Percentiles rank a stretch among this genome's conserved stretches.
Evolutionary conservation across 2,329 filamentous ascomycete genomes (phyloP).

Genomic region (Cryphonectria radicalis): DNA sequence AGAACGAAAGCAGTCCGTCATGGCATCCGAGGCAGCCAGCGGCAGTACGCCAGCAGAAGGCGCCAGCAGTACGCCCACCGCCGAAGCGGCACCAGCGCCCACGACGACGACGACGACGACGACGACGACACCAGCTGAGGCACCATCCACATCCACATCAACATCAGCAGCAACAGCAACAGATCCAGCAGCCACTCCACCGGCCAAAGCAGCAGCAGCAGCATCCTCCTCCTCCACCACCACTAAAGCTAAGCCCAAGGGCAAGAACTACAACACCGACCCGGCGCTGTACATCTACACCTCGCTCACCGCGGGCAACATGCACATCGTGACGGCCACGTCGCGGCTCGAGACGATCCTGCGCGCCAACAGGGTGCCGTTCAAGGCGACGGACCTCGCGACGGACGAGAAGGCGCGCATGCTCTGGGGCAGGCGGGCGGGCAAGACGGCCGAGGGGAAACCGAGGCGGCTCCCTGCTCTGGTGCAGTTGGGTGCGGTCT

Average conservation of each 20-base stretch:
- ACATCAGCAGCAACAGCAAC: slow-evolving; percentile 3
- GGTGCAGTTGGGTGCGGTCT: slow-evolving; percentile 82
- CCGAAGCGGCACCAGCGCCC: slow-evolving; percentile 9
- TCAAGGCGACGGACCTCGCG: slow-evolving; percentile 88
- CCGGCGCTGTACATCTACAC: slow-evolving; percentile 91
- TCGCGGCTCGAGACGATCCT: slow-evolving; percentile 95
- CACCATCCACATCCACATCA: neutral
- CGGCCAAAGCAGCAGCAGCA: slow-evolving; percentile 11
- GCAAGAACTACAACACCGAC: slow-evolving; percentile 59
- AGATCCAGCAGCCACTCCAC: neutral
- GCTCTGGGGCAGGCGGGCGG: slow-evolving; percentile 83
- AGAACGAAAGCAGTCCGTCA: slow-evolving; percentile 8
- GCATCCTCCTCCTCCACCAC: slow-evolving; percentile 15
- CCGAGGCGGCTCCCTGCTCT: slow-evolving; percentile 82
- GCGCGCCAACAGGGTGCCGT: slow-evolving; percentile 90
- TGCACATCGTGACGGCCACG: slow-evolving; percentile 94
- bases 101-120: neutral
- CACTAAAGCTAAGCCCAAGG: slow-evolving; percentile 30
- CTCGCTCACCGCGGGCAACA: slow-evolving; percentile 91
- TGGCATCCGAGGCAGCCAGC: slow-evolving; percentile 27
- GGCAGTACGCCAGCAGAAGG: neutral
- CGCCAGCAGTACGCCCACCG: slow-evolving; percentile 9
- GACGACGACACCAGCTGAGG: slow-evolving; percentile 6
- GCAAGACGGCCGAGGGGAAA: slow-evolving; percentile 67
- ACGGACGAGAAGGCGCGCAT: slow-evolving; percentile 87